Conservation (phyloP, 805 yeast genomes). For the Diddensiella transvaalensis region DNA sequence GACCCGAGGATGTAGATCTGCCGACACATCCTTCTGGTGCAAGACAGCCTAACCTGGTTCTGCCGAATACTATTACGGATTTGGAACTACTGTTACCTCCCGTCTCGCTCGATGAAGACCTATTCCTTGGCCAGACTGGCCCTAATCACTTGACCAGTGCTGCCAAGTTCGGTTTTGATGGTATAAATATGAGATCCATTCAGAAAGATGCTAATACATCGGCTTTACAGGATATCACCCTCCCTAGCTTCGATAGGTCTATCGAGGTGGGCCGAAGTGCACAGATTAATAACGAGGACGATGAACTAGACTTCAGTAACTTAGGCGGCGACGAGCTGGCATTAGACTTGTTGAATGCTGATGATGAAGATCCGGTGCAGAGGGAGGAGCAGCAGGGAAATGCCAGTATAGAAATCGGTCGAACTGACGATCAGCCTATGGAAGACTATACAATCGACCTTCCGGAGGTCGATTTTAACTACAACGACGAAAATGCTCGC, state of each 20-base stretch:
- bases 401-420: constrained; percentile 41
- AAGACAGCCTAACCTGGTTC: constrained; percentile 54
- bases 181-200: not conserved
- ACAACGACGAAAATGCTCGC: constrained; percentile 6
- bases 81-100: constrained; percentile 68
- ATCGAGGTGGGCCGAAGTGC: constrained; percentile 62
- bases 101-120: constrained; percentile 29
- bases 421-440: constrained; percentile 18
- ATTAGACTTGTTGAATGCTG: constrained; percentile 39
- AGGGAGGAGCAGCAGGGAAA: constrained; percentile 29
- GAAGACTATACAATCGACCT: constrained; percentile 5
- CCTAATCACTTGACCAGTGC: not conserved
- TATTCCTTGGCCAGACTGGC: not conserved
- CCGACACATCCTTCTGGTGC: constrained; percentile 46
- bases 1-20: constrained; percentile 45
- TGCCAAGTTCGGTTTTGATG: not conserved
- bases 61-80: constrained; percentile 77
- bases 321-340: constrained; percentile 44
- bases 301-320: constrained; percentile 32
- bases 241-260: constrained; percentile 45
- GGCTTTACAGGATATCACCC: constrained; percentile 8
- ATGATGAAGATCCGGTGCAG: constrained; percentile 24
- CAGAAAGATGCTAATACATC: constrained; percentile 3
- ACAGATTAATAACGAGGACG: constrained; percentile 20
- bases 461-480: constrained; percentile 2